phyloP scores from a whole-genome alignment of 2,329 filamentous ascomycete genomes.

The Colletotrichum higginsianum region DNA sequence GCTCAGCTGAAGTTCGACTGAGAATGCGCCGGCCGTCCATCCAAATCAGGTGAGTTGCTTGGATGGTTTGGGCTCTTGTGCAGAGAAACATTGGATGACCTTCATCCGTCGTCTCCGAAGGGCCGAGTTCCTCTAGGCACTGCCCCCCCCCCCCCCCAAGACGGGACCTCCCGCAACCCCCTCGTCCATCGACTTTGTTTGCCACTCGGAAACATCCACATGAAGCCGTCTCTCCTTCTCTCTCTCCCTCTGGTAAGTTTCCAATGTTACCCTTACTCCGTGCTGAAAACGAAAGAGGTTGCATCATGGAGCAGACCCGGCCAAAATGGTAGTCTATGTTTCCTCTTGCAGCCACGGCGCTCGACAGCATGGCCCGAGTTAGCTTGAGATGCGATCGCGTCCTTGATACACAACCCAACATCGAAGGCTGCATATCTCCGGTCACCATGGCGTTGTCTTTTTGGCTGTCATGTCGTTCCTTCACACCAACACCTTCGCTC shows the following conservation, averaged over 20 bases:
- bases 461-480: background rate
- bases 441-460: background rate
- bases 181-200: background rate
- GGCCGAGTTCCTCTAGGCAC: constrained; percentile 25
- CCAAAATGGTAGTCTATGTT: background rate
- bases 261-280: background rate
- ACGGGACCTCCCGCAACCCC: constrained; percentile 36
- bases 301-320: background rate
- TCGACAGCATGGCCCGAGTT: background rate
- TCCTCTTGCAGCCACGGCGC: background rate
- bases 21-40: background rate
- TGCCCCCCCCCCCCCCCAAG: constrained; percentile 6
- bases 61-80: background rate
- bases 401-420: background rate
- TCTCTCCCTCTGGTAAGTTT: no score
- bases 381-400: background rate
- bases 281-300: background rate
- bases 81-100: background rate
- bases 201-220: background rate
- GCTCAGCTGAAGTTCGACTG: background rate
- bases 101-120: constrained; percentile 39
- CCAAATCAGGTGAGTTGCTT: background rate
- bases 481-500: background rate
- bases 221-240: background rate
- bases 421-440: background rate